Percentiles rank a stretch among this genome's conserved stretches.
phyloP scores from a whole-genome alignment of 768 basidiomycete genomes.

The Lanmaoa rubissima region DNA sequence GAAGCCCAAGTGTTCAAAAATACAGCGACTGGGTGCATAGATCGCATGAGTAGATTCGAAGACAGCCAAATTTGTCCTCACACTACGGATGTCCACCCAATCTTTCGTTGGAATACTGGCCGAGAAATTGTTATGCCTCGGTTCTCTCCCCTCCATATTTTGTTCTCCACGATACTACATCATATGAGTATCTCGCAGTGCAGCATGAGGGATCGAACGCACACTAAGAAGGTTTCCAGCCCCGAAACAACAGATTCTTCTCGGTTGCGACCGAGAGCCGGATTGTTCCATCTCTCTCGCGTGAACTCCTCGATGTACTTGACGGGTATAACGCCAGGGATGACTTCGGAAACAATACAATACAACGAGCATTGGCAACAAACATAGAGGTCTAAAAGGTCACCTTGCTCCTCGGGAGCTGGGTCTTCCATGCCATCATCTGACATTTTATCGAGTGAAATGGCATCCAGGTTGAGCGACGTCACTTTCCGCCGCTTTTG shows the following conservation, averaged over 20 bases:
- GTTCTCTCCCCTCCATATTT: constrained; percentile 67
- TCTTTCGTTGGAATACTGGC: constrained; percentile 54
- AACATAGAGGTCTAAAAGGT: constrained; percentile 71
- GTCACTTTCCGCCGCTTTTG: constrained; percentile 53
- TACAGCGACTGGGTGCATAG: constrained; percentile 30
- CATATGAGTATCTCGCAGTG: not conserved
- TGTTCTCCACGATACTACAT: constrained; percentile 69
- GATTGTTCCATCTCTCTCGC: constrained; percentile 59
- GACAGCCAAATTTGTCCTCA: constrained; percentile 35
- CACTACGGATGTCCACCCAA: constrained; percentile 66
- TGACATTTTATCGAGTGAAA: constrained; percentile 20
- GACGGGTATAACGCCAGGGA: constrained; percentile 70
- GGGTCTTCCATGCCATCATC: constrained; percentile 35
- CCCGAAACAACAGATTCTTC: constrained; percentile 55
- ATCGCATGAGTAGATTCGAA: constrained; percentile 11
- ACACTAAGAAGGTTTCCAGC: constrained; percentile 70
- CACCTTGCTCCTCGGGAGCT: constrained; percentile 42
- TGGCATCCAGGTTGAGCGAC: constrained; percentile 34
- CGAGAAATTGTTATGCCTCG: constrained; percentile 55
- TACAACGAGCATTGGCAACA: constrained; percentile 85
- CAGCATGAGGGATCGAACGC: constrained; percentile 26
- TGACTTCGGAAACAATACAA: constrained; percentile 64
- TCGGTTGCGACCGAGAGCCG: constrained; percentile 50
- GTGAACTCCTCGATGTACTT: constrained; percentile 61
- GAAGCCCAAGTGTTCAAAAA: constrained; percentile 46